Base-by-base conservation (phyloP, 176 grass and related monocot genomes). In the Stipa capillata region DNA sequence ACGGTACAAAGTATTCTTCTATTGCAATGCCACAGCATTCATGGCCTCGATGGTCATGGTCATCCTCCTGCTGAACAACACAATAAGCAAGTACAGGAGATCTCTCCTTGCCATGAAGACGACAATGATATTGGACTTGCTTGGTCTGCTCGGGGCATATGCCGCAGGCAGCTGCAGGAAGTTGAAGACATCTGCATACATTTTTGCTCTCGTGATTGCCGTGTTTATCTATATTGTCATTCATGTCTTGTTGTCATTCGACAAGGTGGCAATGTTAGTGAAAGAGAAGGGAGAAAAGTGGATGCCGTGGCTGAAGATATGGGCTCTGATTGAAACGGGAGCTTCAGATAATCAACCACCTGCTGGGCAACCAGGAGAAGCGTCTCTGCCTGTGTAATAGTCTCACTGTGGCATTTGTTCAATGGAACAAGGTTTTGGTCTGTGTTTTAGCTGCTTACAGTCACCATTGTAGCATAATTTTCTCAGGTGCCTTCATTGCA, bases 191-290 rank as follows among this genome's bases (percentile, higher is more conserved):
- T 83, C 86, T 11, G 77, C 62, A 23, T 83, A 83, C 33, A 50
- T 79, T 69, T 79, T 73, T 25, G 53, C 77, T 18, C 36, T 83
- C 8, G 58, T 83, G 63, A 75, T 79, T 4, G 71, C 45, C 0
- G 79, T 87, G 16, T 83, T 83, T n/a, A 40, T 83, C 28, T 78
- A 87, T 68, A 76, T 87, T 36, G 52, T 86, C 21, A 17, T 78
- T 17, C 58, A 78, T 51, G 62, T 80, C 33, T 9, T 81, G 16
- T 12, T 70, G 78, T 81, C 79, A 16, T 81, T 82, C 20, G 79
- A 82, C 4, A 2, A 61, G 29, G 41, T 72, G 14, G 79, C 67
- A 14, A 11, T 21, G 9, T 37, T 72, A 18, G 67, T 82, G 14
- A 71, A 1, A 35, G 45, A 59, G 29, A 82, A 59, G 52, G 79